Evolutionary conservation across 495 filamentous ascomycete genomes (phyloP).

Genomic region (Delitschia confertaspora): DNA sequence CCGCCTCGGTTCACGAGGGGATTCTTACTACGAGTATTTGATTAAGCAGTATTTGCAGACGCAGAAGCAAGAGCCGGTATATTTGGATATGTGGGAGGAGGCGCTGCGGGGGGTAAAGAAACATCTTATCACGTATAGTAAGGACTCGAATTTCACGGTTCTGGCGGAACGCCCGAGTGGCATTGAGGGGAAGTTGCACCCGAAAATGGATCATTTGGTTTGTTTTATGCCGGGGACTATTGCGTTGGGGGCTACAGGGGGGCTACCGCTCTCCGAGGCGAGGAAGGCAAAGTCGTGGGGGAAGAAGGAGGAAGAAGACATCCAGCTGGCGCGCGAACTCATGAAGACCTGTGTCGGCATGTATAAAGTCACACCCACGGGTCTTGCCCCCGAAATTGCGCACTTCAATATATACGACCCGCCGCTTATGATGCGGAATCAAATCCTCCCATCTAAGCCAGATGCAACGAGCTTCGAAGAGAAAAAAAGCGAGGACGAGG

Average conservation of each 20-base stretch:
- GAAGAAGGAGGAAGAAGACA: slow-evolving; percentile 72
- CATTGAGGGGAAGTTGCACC: slow-evolving; percentile 51
- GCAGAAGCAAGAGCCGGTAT: slow-evolving; percentile 72
- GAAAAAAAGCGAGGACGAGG: slow-evolving; percentile 40
- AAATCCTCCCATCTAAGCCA: slow-evolving; percentile 33
- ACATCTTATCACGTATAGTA: slow-evolving; percentile 81
- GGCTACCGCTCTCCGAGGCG: slow-evolving; percentile 62
- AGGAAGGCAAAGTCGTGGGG: slow-evolving; percentile 63
- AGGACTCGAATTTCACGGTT: slow-evolving; percentile 68
- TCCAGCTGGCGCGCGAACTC: slow-evolving; percentile 73
- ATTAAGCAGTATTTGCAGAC: slow-evolving; percentile 97
- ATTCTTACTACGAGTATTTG: slow-evolving; percentile 96
- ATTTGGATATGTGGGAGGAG: slow-evolving; percentile 88
- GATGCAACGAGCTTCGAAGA: no score
- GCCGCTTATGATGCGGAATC: slow-evolving; percentile 46
- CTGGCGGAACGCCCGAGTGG: slow-evolving; percentile 78
- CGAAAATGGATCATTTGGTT: slow-evolving; percentile 97
- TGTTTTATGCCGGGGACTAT: slow-evolving; percentile 98
- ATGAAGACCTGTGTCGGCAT: slow-evolving; percentile 98
- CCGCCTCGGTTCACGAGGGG: slow-evolving; percentile 82
- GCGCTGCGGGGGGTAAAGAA: slow-evolving; percentile 77
- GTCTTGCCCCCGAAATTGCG: slow-evolving; percentile 84
- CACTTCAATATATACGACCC: slow-evolving; percentile 69
- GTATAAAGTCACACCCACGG: slow-evolving; percentile 79
- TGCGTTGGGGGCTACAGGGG: slow-evolving; percentile 78